Evolutionary conservation across 177 flowering plant species (phyloP).

Genomic region (Telopea speciosissima): DNA sequence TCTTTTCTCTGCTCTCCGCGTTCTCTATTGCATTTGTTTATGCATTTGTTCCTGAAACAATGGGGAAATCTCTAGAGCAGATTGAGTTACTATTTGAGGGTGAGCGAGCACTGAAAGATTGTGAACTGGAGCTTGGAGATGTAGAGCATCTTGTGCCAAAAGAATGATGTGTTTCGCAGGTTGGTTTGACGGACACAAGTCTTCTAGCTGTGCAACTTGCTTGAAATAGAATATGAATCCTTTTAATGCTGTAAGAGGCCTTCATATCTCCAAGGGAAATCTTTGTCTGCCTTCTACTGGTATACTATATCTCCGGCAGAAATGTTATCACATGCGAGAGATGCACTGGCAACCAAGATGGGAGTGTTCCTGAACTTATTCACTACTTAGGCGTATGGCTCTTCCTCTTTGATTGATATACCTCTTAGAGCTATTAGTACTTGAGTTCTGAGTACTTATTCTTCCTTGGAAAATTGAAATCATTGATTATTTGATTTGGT

Average conservation of each 20-base stretch:
- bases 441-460: neutral
- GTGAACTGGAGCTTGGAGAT: slow-evolving; percentile 61
- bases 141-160: slow-evolving; percentile 55
- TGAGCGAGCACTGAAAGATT: slow-evolving; percentile 31
- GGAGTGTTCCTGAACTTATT: neutral
- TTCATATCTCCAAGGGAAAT: neutral
- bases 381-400: neutral
- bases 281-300: neutral
- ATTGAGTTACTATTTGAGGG: slow-evolving; percentile 62
- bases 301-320: neutral
- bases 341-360: neutral
- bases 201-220: neutral
- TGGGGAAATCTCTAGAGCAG: slow-evolving; percentile 81
- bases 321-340: no score
- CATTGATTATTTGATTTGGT: neutral
- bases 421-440: neutral
- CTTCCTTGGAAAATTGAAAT: neutral
- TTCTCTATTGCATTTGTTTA: slow-evolving; percentile 63
- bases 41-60: slow-evolving; percentile 67
- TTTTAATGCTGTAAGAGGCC: neutral
- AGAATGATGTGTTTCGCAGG: slow-evolving; percentile 6
- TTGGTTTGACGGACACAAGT: neutral
- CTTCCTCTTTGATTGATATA: neutral
- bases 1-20: slow-evolving; percentile 58
- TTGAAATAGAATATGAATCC: neutral